phyloP scores from a whole-genome alignment of 106 monocot genomes.

The Triglochin maritima region DNA sequence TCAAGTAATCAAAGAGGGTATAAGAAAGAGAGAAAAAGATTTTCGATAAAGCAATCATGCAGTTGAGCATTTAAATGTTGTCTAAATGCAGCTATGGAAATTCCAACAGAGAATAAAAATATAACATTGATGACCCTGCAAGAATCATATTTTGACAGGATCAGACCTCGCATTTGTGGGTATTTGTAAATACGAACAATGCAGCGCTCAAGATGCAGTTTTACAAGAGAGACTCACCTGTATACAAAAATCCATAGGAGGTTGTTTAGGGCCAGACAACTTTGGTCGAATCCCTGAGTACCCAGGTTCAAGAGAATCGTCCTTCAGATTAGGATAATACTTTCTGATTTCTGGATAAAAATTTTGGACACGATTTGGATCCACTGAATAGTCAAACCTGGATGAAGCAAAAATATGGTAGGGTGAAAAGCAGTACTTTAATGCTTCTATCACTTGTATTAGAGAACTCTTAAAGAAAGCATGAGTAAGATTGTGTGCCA shows the following conservation, averaged over 20 bases:
- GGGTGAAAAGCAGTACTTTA: too few species aligned
- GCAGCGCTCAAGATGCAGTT: too few species aligned
- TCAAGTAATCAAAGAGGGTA: too few species aligned
- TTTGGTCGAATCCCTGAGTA: constrained; percentile 91
- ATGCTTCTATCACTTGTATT: too few species aligned
- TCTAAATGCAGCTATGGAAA: not conserved
- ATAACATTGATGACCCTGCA: not conserved
- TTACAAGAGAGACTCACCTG: too few species aligned
- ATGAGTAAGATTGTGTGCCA: too few species aligned
- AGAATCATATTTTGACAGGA: not conserved
- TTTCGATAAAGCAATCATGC: too few species aligned
- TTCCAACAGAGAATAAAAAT: not conserved
- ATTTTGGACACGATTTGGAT: constrained; percentile 40
- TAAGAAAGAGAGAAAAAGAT: too few species aligned
- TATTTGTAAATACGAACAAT: not conserved
- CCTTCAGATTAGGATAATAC: constrained; percentile 84
- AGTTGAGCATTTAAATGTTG: too few species aligned
- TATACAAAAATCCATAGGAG: constrained; percentile 65
- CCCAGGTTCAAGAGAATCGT: constrained; percentile 69
- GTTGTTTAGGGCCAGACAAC: constrained; percentile 64
- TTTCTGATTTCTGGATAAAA: constrained; percentile 89
- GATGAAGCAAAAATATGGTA: too few species aligned
- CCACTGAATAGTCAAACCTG: constrained; percentile 87
- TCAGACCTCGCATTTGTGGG: not conserved
- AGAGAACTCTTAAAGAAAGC: too few species aligned